Percentiles rank a stretch among this genome's conserved stretches.
Conservation (phyloP, 306 rosid genomes). For the Trifolium repens region DNA sequence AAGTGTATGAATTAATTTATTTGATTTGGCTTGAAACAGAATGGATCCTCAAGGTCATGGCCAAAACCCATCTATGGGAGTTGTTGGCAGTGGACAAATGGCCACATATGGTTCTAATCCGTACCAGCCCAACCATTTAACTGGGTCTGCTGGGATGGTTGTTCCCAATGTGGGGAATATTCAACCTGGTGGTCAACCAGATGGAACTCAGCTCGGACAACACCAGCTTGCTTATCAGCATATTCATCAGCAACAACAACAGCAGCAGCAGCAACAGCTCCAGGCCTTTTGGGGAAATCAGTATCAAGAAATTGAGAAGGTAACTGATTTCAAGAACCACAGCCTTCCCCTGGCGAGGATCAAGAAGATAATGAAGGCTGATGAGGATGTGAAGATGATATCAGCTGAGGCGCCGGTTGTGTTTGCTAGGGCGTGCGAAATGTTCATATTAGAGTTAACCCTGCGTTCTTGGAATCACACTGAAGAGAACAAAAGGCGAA, state of each 20-base stretch:
- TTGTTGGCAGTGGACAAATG: slow-evolving; percentile 48
- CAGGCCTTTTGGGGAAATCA: slow-evolving; percentile 64
- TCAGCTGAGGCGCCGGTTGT: slow-evolving; percentile 77
- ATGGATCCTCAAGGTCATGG: slow-evolving; percentile 65
- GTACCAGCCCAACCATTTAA: slow-evolving; percentile 45
- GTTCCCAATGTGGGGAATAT: slow-evolving; percentile 49
- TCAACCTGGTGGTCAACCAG: slow-evolving; percentile 55
- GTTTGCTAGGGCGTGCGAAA: slow-evolving; percentile 76
- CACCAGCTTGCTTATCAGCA: slow-evolving; percentile 69
- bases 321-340: slow-evolving; percentile 74
- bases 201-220: slow-evolving; percentile 59
- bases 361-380: slow-evolving; percentile 81
- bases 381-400: slow-evolving; percentile 79
- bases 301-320: slow-evolving; percentile 64
- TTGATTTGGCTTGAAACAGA: slow-evolving; percentile 44
- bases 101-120: slow-evolving; percentile 48
- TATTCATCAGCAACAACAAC: slow-evolving; percentile 62
- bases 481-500: slow-evolving; percentile 74
- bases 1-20: slow-evolving; percentile 31
- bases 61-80: slow-evolving; percentile 52
- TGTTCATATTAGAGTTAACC: slow-evolving; percentile 74
- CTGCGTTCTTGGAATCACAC: slow-evolving; percentile 79
- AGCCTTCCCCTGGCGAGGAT: slow-evolving; percentile 80
- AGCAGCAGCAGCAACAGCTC: slow-evolving; percentile 67
- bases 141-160: slow-evolving; percentile 50